Evolutionary conservation across 2,329 filamentous ascomycete species (phyloP), one percentile per base, ranked within the genome.

Genomic region (Hymenoscyphus fraxineus): DNA sequence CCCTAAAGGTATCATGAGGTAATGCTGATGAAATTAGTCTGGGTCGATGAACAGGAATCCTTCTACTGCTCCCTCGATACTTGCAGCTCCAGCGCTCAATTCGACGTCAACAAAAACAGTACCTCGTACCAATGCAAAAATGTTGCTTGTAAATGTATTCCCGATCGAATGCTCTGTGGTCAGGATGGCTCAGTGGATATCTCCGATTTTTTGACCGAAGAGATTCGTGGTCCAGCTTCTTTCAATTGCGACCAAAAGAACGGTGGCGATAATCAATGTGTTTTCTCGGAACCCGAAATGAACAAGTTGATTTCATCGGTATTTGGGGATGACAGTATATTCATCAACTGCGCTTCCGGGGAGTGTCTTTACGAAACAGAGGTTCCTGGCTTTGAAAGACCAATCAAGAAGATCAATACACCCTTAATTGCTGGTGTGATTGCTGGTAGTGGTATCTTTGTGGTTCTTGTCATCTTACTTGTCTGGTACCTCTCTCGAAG

Each of bases 341-440:
- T 89, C 59, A 80, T 99, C 56, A 83, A 86, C 32, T 99, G 95
- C 73, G 82, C 87, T 66, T 86, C 93, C 31, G 95, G 95, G 65
- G 95, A 99, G 79, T 99, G 95, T 80, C 80, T 99, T 40, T 93
- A 97, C 77, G 86, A 90, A 75, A 97, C 93, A 6, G 91, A 98
- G 73, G 88, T 98, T 6, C 95, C 95, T 16, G 95, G 96, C 19
- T 99, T 96, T 74, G 83, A 90, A 70, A 85, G 90, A 22, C 93
- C 94, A 0, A 85, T 97, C 66, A 97, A 97, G 80, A 89, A 89
- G 75, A 98, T 99, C 79, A 99, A 99, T 76, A 98, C 94, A 0
- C 95, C 94, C 2, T 83, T 99, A 59, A 99, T 99, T 70, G 94
- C 96, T 12, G 90, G 91, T 15, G 91, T 97, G 58, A 98, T 99